These are phyloP conservation scores for Limtongia smithiae DNA, from an alignment of 805 yeast genomes.

Conservation along the genomic window DNA sequence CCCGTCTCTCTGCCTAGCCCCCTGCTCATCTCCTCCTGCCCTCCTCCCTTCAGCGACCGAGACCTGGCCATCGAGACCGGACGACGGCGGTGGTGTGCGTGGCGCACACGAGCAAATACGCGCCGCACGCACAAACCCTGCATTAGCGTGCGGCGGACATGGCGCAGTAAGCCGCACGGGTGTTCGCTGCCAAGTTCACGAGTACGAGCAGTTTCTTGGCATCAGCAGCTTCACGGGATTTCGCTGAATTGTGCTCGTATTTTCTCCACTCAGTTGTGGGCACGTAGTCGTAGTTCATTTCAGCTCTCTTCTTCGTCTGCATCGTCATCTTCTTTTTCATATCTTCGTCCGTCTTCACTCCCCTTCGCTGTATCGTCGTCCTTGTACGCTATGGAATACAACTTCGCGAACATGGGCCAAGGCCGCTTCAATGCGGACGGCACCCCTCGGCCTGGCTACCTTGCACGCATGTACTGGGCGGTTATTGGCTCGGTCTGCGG, in stretches of 20 bases:
- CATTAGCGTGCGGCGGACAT: not conserved
- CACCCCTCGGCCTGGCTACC: conserved; percentile 32
- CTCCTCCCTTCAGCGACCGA: too few species aligned
- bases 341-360: not conserved
- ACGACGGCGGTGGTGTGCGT: not conserved
- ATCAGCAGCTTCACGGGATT: too few species aligned
- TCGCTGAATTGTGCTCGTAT: conserved; percentile 3
- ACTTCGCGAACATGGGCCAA: conserved; percentile 22
- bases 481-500: conserved; percentile 30
- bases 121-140: not conserved
- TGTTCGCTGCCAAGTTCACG: too few species aligned
- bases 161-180: not conserved
- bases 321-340: not conserved
- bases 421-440: conserved; percentile 28
- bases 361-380: too few species aligned
- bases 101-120: conserved; percentile 17
- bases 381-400: too few species aligned
- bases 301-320: too few species aligned
- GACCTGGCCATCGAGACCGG: too few species aligned
- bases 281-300: too few species aligned
- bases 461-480: conserved; percentile 32
- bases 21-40: too few species aligned
- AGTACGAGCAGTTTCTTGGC: too few species aligned
- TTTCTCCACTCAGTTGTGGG: not conserved
- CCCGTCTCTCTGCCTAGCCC: not conserved